phyloP scores from a whole-genome alignment of 768 basidiomycete species.

The Hemileccinum rubropunctum region DNA sequence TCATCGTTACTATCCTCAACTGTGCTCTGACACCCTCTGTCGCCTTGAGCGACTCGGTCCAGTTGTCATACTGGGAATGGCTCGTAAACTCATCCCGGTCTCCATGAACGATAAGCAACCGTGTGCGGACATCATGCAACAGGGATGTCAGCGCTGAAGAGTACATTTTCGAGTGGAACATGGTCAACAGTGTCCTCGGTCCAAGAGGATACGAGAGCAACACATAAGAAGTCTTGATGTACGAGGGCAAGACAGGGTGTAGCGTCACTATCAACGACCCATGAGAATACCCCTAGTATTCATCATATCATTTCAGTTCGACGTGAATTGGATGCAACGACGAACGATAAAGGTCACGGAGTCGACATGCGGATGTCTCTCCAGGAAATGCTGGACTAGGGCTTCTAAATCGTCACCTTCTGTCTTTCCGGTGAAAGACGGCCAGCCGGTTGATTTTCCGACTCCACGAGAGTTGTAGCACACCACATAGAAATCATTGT shows the following conservation, averaged over 20 bases:
- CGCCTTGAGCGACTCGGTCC: conserved; percentile 43
- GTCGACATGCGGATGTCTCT: conserved; percentile 38
- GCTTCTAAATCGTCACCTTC: conserved; percentile 72
- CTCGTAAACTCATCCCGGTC: conserved; percentile 72
- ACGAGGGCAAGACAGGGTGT: conserved; percentile 49
- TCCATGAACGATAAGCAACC: conserved; percentile 65
- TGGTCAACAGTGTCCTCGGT: conserved; percentile 62
- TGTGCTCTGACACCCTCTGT: conserved; percentile 23
- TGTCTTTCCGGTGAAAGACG: conserved; percentile 66
- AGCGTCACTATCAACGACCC: conserved; percentile 72
- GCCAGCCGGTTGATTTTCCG: conserved; percentile 68
- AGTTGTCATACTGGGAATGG: conserved; percentile 49
- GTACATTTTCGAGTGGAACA: conserved; percentile 62
- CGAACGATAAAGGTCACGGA: conserved; percentile 62
- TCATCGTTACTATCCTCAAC: conserved; percentile 37
- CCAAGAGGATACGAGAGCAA: conserved; percentile 77
- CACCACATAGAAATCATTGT: conserved; percentile 54
- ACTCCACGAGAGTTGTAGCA: conserved; percentile 79
- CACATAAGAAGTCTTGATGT: conserved; percentile 60
- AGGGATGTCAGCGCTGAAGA: conserved; percentile 48
- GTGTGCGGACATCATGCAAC: conserved; percentile 41
- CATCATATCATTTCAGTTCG: background rate
- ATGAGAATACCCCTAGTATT: conserved; percentile 72
- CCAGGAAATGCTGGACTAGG: conserved; percentile 54
- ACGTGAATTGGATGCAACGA: conserved; percentile 12